Evolutionary conservation across 371 early-diverging fungal species (phyloP).

Genomic region (Syncephalastrum racemosum): DNA sequence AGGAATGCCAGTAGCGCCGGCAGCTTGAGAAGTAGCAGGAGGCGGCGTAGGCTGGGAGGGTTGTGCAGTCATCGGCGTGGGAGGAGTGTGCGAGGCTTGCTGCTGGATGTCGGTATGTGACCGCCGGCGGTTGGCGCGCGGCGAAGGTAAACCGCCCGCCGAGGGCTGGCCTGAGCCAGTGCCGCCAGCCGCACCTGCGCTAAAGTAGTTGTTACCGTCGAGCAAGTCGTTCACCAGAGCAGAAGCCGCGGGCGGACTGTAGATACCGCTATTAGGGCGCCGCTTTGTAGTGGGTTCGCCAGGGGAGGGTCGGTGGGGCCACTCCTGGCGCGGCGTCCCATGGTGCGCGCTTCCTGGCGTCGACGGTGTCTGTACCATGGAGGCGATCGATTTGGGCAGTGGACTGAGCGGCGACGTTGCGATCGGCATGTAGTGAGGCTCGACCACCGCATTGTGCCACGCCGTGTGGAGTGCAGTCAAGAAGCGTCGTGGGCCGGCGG

Average conservation of each 20-base stretch:
- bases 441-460: constrained; percentile 53
- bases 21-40: not conserved
- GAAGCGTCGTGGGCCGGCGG: constrained; percentile 68
- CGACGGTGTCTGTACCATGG: constrained; percentile 12
- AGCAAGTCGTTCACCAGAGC: no score
- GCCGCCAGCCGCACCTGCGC: not conserved
- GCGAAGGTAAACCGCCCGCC: not conserved
- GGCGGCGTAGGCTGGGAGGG: not conserved
- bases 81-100: not conserved
- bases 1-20: not conserved
- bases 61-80: not conserved
- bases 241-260: constrained; percentile 15
- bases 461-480: constrained; percentile 67
- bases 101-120: no score
- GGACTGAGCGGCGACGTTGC: constrained; percentile 60
- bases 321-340: constrained; percentile 10
- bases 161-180: not conserved
- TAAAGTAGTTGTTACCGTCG: constrained; percentile 15
- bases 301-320: constrained; percentile 14
- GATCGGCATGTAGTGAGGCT: constrained; percentile 63
- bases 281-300: constrained; percentile 7
- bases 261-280: constrained; percentile 15
- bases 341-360: constrained; percentile 16
- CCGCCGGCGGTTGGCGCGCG: no score
- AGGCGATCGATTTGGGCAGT: constrained; percentile 16